phyloP scores from a whole-genome alignment of 1,284 basidiomycete species.

The Salmacisia buchloeana region DNA sequence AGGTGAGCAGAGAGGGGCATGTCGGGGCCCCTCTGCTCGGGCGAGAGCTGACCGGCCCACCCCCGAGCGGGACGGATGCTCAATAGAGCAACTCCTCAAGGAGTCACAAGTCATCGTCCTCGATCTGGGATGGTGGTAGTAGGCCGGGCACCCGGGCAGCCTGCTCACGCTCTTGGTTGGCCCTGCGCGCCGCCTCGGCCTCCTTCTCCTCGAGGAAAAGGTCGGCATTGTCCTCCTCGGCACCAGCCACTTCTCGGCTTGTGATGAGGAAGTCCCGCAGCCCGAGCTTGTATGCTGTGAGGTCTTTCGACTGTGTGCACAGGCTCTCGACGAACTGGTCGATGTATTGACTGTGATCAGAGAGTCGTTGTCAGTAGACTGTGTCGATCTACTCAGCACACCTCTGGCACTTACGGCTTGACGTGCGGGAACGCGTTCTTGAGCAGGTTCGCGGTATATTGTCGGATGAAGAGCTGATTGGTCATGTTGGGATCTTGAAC shows the following conservation, averaged over 20 bases:
- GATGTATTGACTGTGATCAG: conserved; percentile 48
- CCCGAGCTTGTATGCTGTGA: conserved; percentile 71
- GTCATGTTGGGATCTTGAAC: conserved; percentile 66
- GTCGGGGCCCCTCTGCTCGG: too few species aligned
- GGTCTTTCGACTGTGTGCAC: conserved; percentile 79
- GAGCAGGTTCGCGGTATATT: conserved; percentile 81
- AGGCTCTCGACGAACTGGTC: conserved; percentile 62
- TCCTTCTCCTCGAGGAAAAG: conserved; percentile 94
- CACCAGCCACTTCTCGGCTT: conserved; percentile 57
- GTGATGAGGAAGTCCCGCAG: conserved; percentile 64
- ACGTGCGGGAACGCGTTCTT: conserved; percentile 85
- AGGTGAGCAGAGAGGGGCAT: too few species aligned
- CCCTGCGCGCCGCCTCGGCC: conserved; percentile 65
- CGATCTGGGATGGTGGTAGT: conserved; percentile 90
- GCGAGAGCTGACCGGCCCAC: too few species aligned
- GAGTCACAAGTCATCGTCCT: conserved; percentile 65
- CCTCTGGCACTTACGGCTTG: conserved; percentile 54
- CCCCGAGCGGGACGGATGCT: too few species aligned
- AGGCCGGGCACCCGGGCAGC: conserved; percentile 96
- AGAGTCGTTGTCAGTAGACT: not conserved
- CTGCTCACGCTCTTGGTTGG: conserved; percentile 74
- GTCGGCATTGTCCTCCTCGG: conserved; percentile 66
- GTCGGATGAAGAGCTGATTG: conserved; percentile 77
- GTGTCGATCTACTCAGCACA: not conserved
- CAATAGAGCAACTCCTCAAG: conserved; percentile 35